Evolutionary conservation across 176 grass and related monocot species (phyloP), one percentile per base, ranked within the genome.

Genomic region (Dactylis glomerata): DNA sequence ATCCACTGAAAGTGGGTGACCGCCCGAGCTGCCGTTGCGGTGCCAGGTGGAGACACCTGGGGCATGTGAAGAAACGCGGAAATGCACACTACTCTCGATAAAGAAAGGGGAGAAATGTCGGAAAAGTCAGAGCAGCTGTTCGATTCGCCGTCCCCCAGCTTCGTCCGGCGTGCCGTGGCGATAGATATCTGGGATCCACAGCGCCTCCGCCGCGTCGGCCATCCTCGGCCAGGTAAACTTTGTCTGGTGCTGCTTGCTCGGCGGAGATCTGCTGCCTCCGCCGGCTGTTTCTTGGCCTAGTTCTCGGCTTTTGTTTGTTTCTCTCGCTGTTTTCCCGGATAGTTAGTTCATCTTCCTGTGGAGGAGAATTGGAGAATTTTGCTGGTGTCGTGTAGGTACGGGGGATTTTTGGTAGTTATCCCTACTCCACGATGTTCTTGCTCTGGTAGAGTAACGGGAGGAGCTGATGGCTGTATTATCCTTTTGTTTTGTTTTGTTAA

Each of bases 41-140:
- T 42, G 27, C 13, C 44, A 32, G 8, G 44, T 74, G 71, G 69
- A 73, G 42, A 28, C 69, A 73, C 24, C 24, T 73, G 69, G 33
- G 12, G 71, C 79, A 77, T 87, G 70, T 56, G 40, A 20, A 32
- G 36, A 32, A 2, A 79, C 38, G 84, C 76, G 76, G 75, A 70
- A 55, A 86, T 71, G 84, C 20, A 9, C 41, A 20, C 33, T 24
- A 4, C 26, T 16, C 16, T 46, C 66, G 14, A 17, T 22, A 22
- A 33, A 46, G n/a, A 73, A 28, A 5, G 41, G 33, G 28, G 31
- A 14, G 8, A 15, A 28, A 26, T 16, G 12, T 6, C 40, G 40
- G 41, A 73, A 73, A 73, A 73, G 69, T 47, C 69, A 73, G 69
- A 73, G 6, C 69, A 73, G 23, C 69, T 46, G 10, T 9, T 30